Percentiles rank a stretch among this genome's conserved stretches.
Conservation (phyloP, 2,329 filamentous ascomycete genomes). For the Aspergillus alliaceus region DNA sequence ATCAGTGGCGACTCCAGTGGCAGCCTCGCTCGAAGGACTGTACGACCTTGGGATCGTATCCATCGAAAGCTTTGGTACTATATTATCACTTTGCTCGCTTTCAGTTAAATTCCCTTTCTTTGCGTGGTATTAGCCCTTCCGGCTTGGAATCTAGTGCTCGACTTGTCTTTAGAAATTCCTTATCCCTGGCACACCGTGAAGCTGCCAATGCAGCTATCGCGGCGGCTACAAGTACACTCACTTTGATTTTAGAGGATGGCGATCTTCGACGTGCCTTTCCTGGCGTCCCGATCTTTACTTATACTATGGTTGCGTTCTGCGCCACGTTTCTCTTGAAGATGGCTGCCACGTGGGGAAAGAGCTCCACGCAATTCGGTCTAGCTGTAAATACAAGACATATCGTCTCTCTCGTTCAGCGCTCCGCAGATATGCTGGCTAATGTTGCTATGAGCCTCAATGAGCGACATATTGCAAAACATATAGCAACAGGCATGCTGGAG, state of each 20-base stretch:
- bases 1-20: slow-evolving; percentile 41
- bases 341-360: slow-evolving; percentile 7
- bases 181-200: slow-evolving; percentile 19
- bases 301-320: slow-evolving; percentile 30
- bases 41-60: slow-evolving; percentile 27
- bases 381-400: background rate
- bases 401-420: background rate
- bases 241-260: slow-evolving; percentile 35
- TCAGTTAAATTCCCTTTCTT: slow-evolving; percentile 38
- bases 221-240: slow-evolving; percentile 36
- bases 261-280: slow-evolving; percentile 39
- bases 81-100: slow-evolving; percentile 40
- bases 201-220: slow-evolving; percentile 31
- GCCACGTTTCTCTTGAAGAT: slow-evolving; percentile 32
- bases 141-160: slow-evolving; percentile 5
- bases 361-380: background rate
- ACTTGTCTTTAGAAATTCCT: background rate
- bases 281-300: slow-evolving; percentile 32
- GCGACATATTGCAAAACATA: slow-evolving; percentile 3
- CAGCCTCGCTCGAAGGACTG: slow-evolving; percentile 32
- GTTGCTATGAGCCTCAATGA: slow-evolving; percentile 1
- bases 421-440: background rate
- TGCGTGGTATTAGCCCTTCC: slow-evolving; percentile 32
- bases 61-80: background rate
- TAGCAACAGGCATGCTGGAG: slow-evolving; percentile 1